phyloP scores from a whole-genome alignment of 208 protist genomes.

The Leptomonas seymouri region DNA sequence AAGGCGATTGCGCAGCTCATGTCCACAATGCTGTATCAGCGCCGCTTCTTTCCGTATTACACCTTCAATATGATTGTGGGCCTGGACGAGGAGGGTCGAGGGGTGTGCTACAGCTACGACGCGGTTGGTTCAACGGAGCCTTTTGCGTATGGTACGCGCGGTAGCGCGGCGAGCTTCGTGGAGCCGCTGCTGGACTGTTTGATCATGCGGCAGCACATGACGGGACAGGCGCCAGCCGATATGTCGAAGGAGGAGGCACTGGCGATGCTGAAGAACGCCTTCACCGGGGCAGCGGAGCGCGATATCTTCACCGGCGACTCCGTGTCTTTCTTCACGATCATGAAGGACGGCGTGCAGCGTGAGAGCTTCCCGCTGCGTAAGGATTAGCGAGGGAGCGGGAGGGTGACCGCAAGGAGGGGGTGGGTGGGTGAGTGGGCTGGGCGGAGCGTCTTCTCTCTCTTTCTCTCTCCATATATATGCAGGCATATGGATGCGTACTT shows the following conservation, averaged over 20 bases:
- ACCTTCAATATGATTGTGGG: slow-evolving; percentile 99
- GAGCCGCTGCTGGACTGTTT: slow-evolving; percentile 98
- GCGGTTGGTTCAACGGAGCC: slow-evolving; percentile 97
- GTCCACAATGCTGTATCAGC: slow-evolving; percentile 97
- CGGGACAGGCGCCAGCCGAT: slow-evolving; percentile 54
- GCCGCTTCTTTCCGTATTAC: slow-evolving; percentile 99
- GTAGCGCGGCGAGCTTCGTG: slow-evolving; percentile 94
- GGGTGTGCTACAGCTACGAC: slow-evolving; percentile 98
- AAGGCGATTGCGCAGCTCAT: slow-evolving; percentile 96
- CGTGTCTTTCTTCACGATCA: slow-evolving; percentile 95
- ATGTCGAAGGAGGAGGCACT: slow-evolving; percentile 85
- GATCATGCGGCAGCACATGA: slow-evolving; percentile 87
- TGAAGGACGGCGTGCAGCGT: slow-evolving; percentile 59
- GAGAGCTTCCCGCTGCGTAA: slow-evolving; percentile 83
- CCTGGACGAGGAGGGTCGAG: slow-evolving; percentile 94
- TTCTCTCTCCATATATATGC: too few relatives aligned
- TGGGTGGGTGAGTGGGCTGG: background rate
- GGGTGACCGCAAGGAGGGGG: background rate
- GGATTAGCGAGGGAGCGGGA: slow-evolving; percentile 36
- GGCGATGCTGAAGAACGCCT: slow-evolving; percentile 96
- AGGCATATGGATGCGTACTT: too few relatives aligned
- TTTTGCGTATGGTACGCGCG: slow-evolving; percentile 91
- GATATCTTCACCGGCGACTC: slow-evolving; percentile 98
- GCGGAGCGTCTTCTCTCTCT: background rate
- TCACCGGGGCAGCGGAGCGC: slow-evolving; percentile 95